Percentiles rank a stretch among this genome's conserved stretches.
Evolutionary conservation across 148 eudicot genomes (phyloP).

Genomic region (Limonium bicolor): DNA sequence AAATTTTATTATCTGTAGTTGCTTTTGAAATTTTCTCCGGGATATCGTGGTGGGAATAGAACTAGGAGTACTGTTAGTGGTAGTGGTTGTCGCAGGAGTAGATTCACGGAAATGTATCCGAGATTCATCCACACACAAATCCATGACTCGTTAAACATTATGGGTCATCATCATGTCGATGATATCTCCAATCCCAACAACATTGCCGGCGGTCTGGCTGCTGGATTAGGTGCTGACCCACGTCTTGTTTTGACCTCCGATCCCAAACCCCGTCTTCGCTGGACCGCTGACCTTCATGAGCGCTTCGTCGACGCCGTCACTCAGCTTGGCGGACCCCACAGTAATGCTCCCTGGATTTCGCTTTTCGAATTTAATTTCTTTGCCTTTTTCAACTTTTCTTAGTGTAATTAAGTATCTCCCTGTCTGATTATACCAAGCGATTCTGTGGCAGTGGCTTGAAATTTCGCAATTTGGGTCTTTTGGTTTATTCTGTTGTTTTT

Average conservation of each 20-base stretch:
- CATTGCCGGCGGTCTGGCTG: neutral
- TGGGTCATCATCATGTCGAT: slow-evolving; percentile 16
- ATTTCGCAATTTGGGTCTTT: no score
- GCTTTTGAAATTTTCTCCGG: no score
- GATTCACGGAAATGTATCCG: slow-evolving; percentile 25
- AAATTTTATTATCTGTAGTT: no score
- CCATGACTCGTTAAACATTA: slow-evolving; percentile 17
- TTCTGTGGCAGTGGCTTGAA: no score
- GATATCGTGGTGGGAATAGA: no score
- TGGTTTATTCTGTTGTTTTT: no score
- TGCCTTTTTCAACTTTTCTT: neutral
- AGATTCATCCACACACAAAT: slow-evolving; percentile 27
- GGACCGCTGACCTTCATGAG: slow-evolving; percentile 83
- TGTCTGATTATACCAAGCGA: neutral
- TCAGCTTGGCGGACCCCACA: slow-evolving; percentile 76
- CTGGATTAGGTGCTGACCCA: slow-evolving; percentile 29
- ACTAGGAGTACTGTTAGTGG: no score
- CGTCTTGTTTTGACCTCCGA: slow-evolving; percentile 59
- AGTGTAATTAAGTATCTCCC: neutral
- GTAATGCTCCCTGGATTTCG: slow-evolving; percentile 9
- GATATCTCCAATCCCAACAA: slow-evolving; percentile 15
- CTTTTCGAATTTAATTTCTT: neutral
- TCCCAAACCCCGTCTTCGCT: slow-evolving; percentile 73
- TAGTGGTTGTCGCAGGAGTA: neutral
- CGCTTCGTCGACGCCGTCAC: slow-evolving; percentile 82